phyloP scores from a whole-genome alignment of 2,329 filamentous ascomycete genomes.

The Chaetomium globosum region DNA sequence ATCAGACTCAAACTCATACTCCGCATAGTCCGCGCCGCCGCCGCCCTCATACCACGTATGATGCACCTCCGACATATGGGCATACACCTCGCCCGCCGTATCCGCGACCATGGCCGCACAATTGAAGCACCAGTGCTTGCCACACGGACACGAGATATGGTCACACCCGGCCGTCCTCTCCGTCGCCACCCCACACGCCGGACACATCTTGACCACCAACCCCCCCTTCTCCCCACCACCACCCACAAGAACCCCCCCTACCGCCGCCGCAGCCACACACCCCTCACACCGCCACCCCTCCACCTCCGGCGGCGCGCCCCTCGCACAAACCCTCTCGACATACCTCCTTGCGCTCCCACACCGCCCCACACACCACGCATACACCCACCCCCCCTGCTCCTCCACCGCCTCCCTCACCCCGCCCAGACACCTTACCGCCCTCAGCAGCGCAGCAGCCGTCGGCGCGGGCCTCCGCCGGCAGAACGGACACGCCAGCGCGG shows the following conservation, averaged over 20 bases:
- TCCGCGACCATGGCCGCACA: constrained; percentile 43
- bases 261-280: constrained; percentile 37
- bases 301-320: constrained; percentile 45
- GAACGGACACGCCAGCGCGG: constrained; percentile 54
- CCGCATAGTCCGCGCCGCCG: constrained; percentile 16
- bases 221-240: constrained; percentile 47
- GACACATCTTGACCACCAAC: constrained; percentile 47
- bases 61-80: constrained; percentile 44
- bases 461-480: constrained; percentile 50
- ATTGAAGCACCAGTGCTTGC: constrained; percentile 52
- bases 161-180: constrained; percentile 52
- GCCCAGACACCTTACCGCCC: constrained; percentile 44
- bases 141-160: constrained; percentile 51
- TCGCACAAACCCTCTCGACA: constrained; percentile 50
- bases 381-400: constrained; percentile 49
- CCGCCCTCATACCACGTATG: constrained; percentile 38
- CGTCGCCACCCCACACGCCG: constrained; percentile 45
- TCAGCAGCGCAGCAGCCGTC: constrained; percentile 40
- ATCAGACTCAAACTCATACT: constrained; percentile 28
- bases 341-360: constrained; percentile 49
- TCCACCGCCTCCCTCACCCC: constrained; percentile 46
- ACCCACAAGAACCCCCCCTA: constrained; percentile 12
- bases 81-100: constrained; percentile 40
- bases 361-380: constrained; percentile 50
- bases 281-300: constrained; percentile 48